Conservation (phyloP, 2,329 filamentous ascomycete genomes). For the Eutypa lata region DNA sequence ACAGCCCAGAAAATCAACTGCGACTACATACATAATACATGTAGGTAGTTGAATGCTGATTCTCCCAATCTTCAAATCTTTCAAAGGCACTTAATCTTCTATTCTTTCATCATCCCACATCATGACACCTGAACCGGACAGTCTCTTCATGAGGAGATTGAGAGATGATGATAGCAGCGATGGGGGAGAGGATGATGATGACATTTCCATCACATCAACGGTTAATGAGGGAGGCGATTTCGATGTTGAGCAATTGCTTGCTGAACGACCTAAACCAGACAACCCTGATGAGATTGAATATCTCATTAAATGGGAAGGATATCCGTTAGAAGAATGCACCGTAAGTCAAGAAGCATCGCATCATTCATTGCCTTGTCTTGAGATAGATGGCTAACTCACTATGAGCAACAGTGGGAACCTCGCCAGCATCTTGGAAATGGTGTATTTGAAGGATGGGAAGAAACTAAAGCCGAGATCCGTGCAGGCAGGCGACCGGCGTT, state of each 20-base stretch:
- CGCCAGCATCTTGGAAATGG: constrained; percentile 36
- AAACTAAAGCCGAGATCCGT: constrained; percentile 34
- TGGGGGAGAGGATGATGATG: constrained; percentile 43
- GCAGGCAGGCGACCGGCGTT: constrained; percentile 33
- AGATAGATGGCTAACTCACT: constrained; percentile 40
- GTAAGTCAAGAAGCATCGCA: not conserved
- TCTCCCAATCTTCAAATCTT: too few relatives aligned
- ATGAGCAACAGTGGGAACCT: constrained; percentile 45
- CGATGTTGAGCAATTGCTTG: constrained; percentile 51
- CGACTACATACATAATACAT: not conserved
- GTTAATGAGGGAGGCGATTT: constrained; percentile 45
- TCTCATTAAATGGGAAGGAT: constrained; percentile 64
- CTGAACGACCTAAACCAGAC: constrained; percentile 34
- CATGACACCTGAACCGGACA: constrained; percentile 8
- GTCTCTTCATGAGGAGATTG: constrained; percentile 5
- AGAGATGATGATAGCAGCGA: constrained; percentile 3
- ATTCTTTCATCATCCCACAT: too few relatives aligned
- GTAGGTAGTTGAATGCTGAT: not conserved
- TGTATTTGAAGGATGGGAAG: constrained; percentile 41
- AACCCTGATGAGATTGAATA: constrained; percentile 39
- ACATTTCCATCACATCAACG: constrained; percentile 57
- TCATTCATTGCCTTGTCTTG: constrained; percentile 21
- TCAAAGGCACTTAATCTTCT: too few relatives aligned
- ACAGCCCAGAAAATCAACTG: not conserved
- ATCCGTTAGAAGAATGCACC: constrained; percentile 52